Evolutionary conservation across 345 rosid genomes (phyloP), one percentile per base, ranked within the genome.

Genomic region (Mallotus nudiflorus): DNA sequence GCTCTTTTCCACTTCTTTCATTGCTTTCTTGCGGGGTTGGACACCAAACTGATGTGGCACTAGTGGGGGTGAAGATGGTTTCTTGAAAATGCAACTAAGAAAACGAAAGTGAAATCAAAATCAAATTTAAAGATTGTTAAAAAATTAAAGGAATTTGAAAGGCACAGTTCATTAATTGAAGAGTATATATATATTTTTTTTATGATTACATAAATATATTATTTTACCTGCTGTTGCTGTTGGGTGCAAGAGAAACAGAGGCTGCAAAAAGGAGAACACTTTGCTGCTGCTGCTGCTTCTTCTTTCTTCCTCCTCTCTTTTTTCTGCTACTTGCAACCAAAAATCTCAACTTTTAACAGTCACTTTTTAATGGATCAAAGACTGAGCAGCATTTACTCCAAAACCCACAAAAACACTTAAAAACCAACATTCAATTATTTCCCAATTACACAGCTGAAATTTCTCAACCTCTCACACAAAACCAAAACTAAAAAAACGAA

Each of bases 1-100:
- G 59, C 56, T 19, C 20, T 46, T 70, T 20, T 73, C 81, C 55
- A 45, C 25, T 68, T 77, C 77, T 39, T 75, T 83, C 80, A 75
- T 83, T 13, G 87, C 74, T 35, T 80, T 83, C 76, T 50, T 25
- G 20, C 33, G 40, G 28, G 3, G 54, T 0, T 8, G 18, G 49
- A 31, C 39, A 40, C 42, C 6, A n/a, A n/a, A n/a, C n/a, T n/a
- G n/a, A n/a, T n/a, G 42, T 39, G 42, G 42, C 9, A 9, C 28
- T n/a, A n/a, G 22, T 6, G 35, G 51, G 2, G 31, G 48, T 2
- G 6, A 13, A 5, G 1, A 13, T 37, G 31, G 18, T 3, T n/a
- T 14, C 46, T 42, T 52, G 18, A 0, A 58, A 37, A 48, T 52
- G 37, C 5, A 24, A 56, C 50, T 27, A n/a, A 52, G 19, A 50